Evolutionary conservation across 2,329 filamentous ascomycete species (phyloP).

Genomic region (Pyrenophora teres): DNA sequence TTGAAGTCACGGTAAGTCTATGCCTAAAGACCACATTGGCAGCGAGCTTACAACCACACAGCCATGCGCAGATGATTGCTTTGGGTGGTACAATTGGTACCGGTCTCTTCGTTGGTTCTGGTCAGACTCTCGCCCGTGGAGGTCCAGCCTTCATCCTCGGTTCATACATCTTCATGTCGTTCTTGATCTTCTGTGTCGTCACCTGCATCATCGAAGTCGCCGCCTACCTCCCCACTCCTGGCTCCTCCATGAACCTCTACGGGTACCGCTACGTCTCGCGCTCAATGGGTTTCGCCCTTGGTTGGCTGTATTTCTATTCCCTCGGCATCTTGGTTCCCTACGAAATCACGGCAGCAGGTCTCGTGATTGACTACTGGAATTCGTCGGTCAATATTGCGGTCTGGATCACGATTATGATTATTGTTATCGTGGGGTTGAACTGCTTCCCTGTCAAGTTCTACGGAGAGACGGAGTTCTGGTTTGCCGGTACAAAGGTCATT

Average conservation of each 20-base stretch:
- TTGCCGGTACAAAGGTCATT: slow-evolving; percentile 39
- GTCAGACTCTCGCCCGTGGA: slow-evolving; percentile 53
- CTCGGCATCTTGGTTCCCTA: slow-evolving; percentile 40
- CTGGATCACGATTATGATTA: slow-evolving; percentile 47
- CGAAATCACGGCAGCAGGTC: slow-evolving; percentile 44
- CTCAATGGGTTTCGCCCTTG: slow-evolving; percentile 58
- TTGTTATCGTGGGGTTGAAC: slow-evolving; percentile 43
- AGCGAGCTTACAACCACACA: slow-evolving; percentile 52
- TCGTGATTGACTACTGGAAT: slow-evolving; percentile 46
- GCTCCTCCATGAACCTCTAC: slow-evolving; percentile 57
- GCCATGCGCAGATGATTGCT: slow-evolving; percentile 62
- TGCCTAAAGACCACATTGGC: not conserved
- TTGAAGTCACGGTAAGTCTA: slow-evolving; percentile 43
- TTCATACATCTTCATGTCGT: slow-evolving; percentile 40
- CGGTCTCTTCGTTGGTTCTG: slow-evolving; percentile 64
- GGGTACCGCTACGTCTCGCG: slow-evolving; percentile 60
- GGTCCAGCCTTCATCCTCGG: slow-evolving; percentile 36
- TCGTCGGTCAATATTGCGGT: slow-evolving; percentile 40
- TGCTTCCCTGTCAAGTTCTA: slow-evolving; percentile 46
- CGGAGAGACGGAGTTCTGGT: slow-evolving; percentile 46
- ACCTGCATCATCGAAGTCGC: slow-evolving; percentile 53
- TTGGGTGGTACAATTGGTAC: slow-evolving; percentile 65
- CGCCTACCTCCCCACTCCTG: slow-evolving; percentile 63
- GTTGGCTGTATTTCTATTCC: slow-evolving; percentile 39
- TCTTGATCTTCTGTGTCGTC: slow-evolving; percentile 34